Evolutionary conservation across 2,329 filamentous ascomycete genomes (phyloP), one percentile per base, ranked within the genome.

Genomic region (Paraconiothyrium sp.): DNA sequence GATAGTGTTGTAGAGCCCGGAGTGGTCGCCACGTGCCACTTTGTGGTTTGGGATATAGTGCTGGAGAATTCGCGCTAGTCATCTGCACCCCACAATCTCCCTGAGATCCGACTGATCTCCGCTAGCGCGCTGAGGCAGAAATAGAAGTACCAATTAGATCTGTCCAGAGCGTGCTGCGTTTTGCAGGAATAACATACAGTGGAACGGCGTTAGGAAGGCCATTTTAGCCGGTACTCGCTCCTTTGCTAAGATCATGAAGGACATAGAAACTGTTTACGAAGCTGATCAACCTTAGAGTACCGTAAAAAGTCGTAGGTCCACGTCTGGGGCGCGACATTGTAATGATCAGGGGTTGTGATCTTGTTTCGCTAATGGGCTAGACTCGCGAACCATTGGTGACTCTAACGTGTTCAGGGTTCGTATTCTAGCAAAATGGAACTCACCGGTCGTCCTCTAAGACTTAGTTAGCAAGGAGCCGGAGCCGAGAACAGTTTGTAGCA

Each of bases 391-490:
- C 0, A 78, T 85, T 13, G 66, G 75, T 0, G 78, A 84, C 13
- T 67, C 85, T n/a, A 78, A 84, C 58, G 78, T 80, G 0, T 34
- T 67, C 0, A 85, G 83, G 65, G 77, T 85, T 0, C 79, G 84
- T 0, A 64, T 71, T 0, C 69, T 88, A 0, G 75, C 85, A 0
- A 81, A 86, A 61, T 65, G 76, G 30, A 84, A 84, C 66, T 88
- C 86, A 0, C 86, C 86, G 0, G 75, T 88, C 2, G 67, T 88
- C 2, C 72, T 88, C 1, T 82, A 86, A 0, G 84, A 81, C 0
- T 87, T 20, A 20, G 20, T 20, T 20, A 20, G 20, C 20, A 20
- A 20, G 20, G 20, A 20, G 20, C 20, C 1, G 20, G 20, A 20
- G 20, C 20, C 1, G 20, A 20, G 20, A 20, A 20, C 20, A 20